phyloP scores from a whole-genome alignment of 495 filamentous ascomycete genomes.

The Lichenothelia convexa region DNA sequence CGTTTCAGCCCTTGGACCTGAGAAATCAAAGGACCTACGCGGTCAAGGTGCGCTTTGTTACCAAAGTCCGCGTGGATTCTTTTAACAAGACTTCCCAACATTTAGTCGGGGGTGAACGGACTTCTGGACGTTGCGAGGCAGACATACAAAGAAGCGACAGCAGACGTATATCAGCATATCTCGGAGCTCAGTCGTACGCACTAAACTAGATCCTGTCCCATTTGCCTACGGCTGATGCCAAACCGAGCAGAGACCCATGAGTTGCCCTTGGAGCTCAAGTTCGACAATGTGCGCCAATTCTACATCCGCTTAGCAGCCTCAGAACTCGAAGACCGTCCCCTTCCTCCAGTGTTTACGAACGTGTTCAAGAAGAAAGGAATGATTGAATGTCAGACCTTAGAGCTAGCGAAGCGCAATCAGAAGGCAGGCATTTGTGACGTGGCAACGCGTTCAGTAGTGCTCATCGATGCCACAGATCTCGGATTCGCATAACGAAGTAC shows the following conservation, averaged over 20 bases:
- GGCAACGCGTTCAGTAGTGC: too few relatives aligned
- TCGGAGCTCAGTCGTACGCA: constrained; percentile 39
- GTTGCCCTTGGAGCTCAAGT: constrained; percentile 48
- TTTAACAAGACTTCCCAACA: constrained; percentile 3
- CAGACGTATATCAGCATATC: constrained; percentile 55
- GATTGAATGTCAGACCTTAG: constrained; percentile 72
- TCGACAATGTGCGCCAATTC: constrained; percentile 59
- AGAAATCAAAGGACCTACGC: constrained; percentile 88
- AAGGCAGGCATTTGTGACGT: constrained; percentile 12
- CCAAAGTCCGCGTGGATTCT: constrained; percentile 3
- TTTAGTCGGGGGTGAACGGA: constrained; percentile 69
- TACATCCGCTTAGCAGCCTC: constrained; percentile 50
- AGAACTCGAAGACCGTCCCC: constrained; percentile 40
- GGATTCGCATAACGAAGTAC: constrained; percentile 64
- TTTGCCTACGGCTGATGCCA: constrained; percentile 1
- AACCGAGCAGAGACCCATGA: constrained; percentile 33
- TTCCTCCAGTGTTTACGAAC: constrained; percentile 67
- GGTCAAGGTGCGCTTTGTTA: constrained; percentile 41
- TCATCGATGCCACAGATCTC: too few relatives aligned
- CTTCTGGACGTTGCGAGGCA: constrained; percentile 74
- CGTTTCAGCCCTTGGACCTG: constrained; percentile 64
- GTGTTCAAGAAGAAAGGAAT: constrained; percentile 47
- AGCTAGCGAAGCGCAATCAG: constrained; percentile 47
- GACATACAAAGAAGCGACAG: constrained; percentile 68
- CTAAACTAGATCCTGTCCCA: neutral